Evolutionary conservation across 331 rosid genomes (phyloP).

Genomic region (Spiraea crenata): DNA sequence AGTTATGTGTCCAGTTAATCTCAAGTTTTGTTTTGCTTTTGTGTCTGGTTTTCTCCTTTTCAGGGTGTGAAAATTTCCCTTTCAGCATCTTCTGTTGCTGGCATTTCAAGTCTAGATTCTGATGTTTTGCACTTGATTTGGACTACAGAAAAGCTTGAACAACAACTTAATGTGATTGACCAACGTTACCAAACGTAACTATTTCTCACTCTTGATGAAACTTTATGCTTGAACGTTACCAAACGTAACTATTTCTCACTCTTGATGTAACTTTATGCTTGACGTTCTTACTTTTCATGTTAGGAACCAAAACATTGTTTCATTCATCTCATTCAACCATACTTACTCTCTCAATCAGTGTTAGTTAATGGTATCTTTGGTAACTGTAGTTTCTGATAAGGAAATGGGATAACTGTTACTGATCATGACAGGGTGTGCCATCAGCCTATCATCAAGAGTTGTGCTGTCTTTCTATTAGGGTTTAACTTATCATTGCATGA

Average conservation of each 20-base stretch:
- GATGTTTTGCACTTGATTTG: slow-evolving; percentile 62
- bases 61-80: slow-evolving; percentile 85
- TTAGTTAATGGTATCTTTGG: background rate
- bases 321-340: background rate
- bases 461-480: background rate
- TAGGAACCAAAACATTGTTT: background rate
- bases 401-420: background rate
- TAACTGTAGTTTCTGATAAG: background rate
- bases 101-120: slow-evolving; percentile 56
- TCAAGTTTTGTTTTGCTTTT: background rate
- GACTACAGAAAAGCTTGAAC: slow-evolving; percentile 87
- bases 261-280: background rate
- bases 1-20: background rate
- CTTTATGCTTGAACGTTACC: slow-evolving; percentile 5
- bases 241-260: slow-evolving; percentile 43
- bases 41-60: background rate
- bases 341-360: background rate
- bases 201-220: slow-evolving; percentile 15
- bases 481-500: background rate
- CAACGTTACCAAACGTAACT: slow-evolving; percentile 61
- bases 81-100: slow-evolving; percentile 49
- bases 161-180: slow-evolving; percentile 69
- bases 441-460: background rate
- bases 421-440: slow-evolving; percentile 1
- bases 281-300: background rate